Evolutionary conservation across 2,329 filamentous ascomycete species (phyloP).

Genomic region (Hypoxylon sp.): DNA sequence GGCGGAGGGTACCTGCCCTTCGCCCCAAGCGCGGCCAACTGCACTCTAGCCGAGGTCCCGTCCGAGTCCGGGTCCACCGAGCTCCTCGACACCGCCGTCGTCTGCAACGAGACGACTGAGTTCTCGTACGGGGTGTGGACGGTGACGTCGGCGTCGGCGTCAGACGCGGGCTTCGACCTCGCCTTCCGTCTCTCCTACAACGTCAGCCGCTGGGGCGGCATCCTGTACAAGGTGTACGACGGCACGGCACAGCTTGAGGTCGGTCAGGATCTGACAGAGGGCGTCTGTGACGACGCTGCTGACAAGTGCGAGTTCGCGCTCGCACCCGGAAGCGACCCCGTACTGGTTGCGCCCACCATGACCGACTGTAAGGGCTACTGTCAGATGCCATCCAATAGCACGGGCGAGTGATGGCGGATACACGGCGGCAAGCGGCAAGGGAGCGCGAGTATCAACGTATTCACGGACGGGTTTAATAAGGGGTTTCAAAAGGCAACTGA

Average conservation of each 20-base stretch:
- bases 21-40: constrained; percentile 22
- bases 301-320: constrained; percentile 8
- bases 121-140: constrained; percentile 17
- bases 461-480: no score
- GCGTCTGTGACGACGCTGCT: not conserved
- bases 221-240: constrained; percentile 23
- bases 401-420: no score
- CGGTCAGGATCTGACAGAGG: constrained; percentile 3
- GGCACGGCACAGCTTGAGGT: constrained; percentile 18
- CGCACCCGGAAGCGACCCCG: not conserved
- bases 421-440: no score
- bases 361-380: constrained; percentile 24
- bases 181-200: constrained; percentile 24
- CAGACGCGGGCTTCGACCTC: constrained; percentile 6
- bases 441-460: no score
- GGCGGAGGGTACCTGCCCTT: constrained; percentile 32
- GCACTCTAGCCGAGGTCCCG: not conserved
- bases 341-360: constrained; percentile 13
- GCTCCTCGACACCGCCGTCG: no score
- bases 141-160: not conserved
- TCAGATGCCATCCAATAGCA: not conserved
- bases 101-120: constrained; percentile 14
- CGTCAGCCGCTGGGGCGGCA: constrained; percentile 8
- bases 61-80: not conserved
- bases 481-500: no score